Evolutionary conservation across 2,329 filamentous ascomycete genomes (phyloP), one percentile per base, ranked within the genome.

Genomic region (Dothidotthia symphoricarpi): DNA sequence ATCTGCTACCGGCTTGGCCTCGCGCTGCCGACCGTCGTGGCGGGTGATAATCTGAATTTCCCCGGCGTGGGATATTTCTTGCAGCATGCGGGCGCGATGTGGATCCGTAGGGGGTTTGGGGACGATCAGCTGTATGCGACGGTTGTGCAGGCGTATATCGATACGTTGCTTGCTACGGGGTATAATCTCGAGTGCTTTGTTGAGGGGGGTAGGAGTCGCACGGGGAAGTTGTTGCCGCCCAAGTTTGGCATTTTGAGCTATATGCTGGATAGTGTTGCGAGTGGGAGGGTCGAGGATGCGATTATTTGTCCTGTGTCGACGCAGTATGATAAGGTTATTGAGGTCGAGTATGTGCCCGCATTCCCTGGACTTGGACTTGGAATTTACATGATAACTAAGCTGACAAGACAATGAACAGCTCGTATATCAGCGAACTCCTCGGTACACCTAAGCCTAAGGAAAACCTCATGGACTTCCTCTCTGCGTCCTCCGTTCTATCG

Each of bases 101-200:
- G 86, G 81, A 97, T 98, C 59, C 80, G 93, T 33, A 75, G 93
- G 31, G 86, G 86, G 34, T 98, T 98, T 67, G 90, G 89, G 28
- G 87, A 95, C 45, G 93, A 98, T 63, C 80, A 86, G 24, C 71
- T 98, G 1, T 98, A 98, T 64, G 81, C 82, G 4, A 91, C 90
- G 0, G 75, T 97, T n/a, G 91, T 98, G 6, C 93, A 98, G 66
- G 81, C 89, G 6, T 98, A 98, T 59, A 89, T 98, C 54, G 93
- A 98, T 64, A 94, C 88, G 0, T 66, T 98, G 28, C 74, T 98
- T 3, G 87, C 93, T 59, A 83, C 88, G 48, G 93, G 93, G 0
- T 95, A 85, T 68, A 97, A 98, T 63, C 81, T 98, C 32, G 91
- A 96, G 66, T 98, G 93, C 66, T 98, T 98, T 57, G 94, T 98